phyloP scores from a whole-genome alignment of 2,329 filamentous ascomycete genomes.

The Falciphora oryzae region DNA sequence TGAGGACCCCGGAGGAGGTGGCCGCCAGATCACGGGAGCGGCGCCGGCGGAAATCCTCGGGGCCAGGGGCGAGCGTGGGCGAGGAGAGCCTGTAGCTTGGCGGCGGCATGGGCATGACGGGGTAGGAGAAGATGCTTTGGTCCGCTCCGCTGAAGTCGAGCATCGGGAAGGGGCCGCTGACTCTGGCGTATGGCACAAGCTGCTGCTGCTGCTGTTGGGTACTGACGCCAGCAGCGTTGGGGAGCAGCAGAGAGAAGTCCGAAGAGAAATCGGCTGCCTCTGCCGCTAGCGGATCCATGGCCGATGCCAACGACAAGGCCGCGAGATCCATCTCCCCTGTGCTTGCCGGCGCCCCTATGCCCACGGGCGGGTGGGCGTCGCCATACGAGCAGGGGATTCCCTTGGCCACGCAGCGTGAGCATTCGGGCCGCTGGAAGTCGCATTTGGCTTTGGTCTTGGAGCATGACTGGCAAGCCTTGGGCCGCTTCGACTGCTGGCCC shows the following conservation, averaged over 20 bases:
- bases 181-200: neutral
- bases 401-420: neutral
- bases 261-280: too few relatives aligned
- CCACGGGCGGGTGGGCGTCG: neutral
- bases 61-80: neutral
- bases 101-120: too few relatives aligned
- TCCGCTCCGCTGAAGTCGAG: too few relatives aligned
- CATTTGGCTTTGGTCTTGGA: neutral
- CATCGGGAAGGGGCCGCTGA: neutral
- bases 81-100: neutral
- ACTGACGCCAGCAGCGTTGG: too few relatives aligned
- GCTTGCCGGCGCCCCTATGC: neutral
- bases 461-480: neutral
- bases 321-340: neutral
- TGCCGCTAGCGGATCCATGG: neutral
- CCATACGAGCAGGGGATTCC: neutral
- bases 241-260: too few relatives aligned
- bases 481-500: too few relatives aligned
- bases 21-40: too few relatives aligned
- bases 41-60: neutral
- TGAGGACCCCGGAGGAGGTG: neutral
- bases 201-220: too few relatives aligned
- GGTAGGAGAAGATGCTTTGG: too few relatives aligned
- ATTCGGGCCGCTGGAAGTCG: neutral
- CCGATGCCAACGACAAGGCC: neutral